Evolutionary conservation across 139 green algal genomes (phyloP).

Genomic region (Coccomyxa sp.): DNA sequence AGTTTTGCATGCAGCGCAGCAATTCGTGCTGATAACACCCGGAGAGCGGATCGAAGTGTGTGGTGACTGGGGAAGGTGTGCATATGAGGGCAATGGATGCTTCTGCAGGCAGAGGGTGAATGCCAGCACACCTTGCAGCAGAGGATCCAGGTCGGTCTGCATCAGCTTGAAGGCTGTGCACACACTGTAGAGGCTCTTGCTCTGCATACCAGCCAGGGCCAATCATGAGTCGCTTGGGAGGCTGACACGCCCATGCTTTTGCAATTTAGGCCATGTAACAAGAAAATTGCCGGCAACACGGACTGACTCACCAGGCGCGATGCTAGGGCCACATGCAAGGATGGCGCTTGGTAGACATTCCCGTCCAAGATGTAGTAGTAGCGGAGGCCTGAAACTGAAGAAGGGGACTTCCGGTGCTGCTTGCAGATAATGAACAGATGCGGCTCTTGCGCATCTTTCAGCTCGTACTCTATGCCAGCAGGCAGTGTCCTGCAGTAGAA

Average conservation of each 20-base stretch:
- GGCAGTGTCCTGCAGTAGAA: slow-evolving; percentile 3
- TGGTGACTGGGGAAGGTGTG: too few species aligned
- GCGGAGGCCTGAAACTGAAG: slow-evolving; percentile 12
- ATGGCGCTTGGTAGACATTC: slow-evolving; percentile 74
- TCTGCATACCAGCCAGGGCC: slow-evolving; percentile 23
- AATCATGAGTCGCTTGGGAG: too few species aligned
- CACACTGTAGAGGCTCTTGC: slow-evolving; percentile 41
- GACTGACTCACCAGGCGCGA: slow-evolving; percentile 38
- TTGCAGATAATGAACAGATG: slow-evolving; percentile 85
- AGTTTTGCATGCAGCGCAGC: too few species aligned
- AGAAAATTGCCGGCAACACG: too few species aligned
- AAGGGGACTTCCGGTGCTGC: slow-evolving; percentile 39
- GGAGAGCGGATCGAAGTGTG: too few species aligned
- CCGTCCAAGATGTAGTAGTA: slow-evolving; percentile 82
- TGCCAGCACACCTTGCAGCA: slow-evolving; percentile 30
- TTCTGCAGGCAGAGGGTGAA: too few species aligned
- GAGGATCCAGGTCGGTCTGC: slow-evolving; percentile 50
- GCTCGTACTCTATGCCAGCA: slow-evolving; percentile 63
- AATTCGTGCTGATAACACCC: too few species aligned
- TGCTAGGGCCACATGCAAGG: slow-evolving; percentile 60
- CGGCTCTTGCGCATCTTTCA: slow-evolving; percentile 58
- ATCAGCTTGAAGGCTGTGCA: slow-evolving; percentile 35
- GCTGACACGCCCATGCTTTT: too few species aligned
- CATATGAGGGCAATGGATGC: too few species aligned
- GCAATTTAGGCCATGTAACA: too few species aligned